phyloP scores from a whole-genome alignment of 2,329 filamentous ascomycete genomes.

The Didymella pomorum region DNA sequence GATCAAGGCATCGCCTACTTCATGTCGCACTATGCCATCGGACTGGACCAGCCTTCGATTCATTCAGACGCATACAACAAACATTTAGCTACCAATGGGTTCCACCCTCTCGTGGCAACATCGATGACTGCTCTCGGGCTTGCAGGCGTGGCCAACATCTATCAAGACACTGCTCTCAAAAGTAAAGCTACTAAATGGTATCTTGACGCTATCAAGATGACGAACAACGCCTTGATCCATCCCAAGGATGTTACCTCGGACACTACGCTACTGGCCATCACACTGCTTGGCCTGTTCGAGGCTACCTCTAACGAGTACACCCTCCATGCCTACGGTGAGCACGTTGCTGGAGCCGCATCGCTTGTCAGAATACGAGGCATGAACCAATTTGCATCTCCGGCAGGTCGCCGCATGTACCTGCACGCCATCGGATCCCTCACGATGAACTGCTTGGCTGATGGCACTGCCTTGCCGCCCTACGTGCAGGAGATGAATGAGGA shows the following conservation, averaged over 20 bases:
- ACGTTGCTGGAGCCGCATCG: conserved; percentile 47
- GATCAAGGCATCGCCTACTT: conserved; percentile 47
- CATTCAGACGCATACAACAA: conserved; percentile 32
- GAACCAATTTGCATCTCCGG: conserved; percentile 38
- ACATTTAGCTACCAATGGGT: conserved; percentile 41
- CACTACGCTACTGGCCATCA: conserved; percentile 43
- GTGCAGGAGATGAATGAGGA: conserved; percentile 39
- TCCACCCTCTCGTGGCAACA: conserved; percentile 44
- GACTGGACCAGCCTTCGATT: conserved; percentile 40
- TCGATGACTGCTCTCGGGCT: conserved; percentile 48
- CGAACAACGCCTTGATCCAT: conserved; percentile 41
- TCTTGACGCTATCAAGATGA: conserved; percentile 42
- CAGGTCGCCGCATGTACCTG: conserved; percentile 44
- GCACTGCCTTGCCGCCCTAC: conserved; percentile 33
- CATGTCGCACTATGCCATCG: conserved; percentile 39
- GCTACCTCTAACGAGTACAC: conserved; percentile 42
- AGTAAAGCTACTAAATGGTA: conserved; percentile 44
- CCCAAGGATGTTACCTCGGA: conserved; percentile 41
- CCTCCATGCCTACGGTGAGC: conserved; percentile 44
- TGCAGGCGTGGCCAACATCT: conserved; percentile 43
- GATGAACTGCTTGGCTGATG: conserved; percentile 42
- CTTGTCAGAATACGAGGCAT: conserved; percentile 45
- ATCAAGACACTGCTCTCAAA: conserved; percentile 36
- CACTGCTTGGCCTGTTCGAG: conserved; percentile 47
- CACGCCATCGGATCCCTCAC: conserved; percentile 39